A percentile compares a stretch with the other conserved stretches of the same genome.
These are phyloP conservation scores for Nothophytophthora sp. DNA, from an alignment of 352 stramenopile species.

Conservation along the genomic window DNA sequence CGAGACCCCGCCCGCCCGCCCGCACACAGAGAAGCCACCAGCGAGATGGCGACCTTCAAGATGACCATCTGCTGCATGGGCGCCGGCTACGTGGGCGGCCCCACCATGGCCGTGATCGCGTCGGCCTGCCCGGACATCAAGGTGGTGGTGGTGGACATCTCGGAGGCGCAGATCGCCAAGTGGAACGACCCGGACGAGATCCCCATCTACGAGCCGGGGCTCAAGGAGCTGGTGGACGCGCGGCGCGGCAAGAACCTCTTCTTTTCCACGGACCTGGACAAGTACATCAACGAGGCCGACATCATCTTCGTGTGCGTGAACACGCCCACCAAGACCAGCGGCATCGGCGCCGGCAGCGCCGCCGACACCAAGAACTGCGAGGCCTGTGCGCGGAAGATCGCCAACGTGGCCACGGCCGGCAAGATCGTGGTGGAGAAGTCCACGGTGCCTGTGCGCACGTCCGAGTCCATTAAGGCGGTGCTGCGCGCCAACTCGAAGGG, in stretches of 20 bases:
- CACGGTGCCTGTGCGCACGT: slow-evolving; percentile 99
- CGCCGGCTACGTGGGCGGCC: slow-evolving; percentile 98
- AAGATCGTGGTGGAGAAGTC: slow-evolving; percentile 99
- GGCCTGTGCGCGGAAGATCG: slow-evolving; percentile 98
- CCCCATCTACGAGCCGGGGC: slow-evolving; percentile 99
- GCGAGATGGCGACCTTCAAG: slow-evolving; percentile 51
- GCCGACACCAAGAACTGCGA: slow-evolving; percentile 99
- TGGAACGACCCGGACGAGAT: slow-evolving; percentile 96
- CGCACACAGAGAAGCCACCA: neutral
- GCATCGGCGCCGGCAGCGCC: slow-evolving; percentile 96
- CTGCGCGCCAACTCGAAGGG: slow-evolving; percentile 94
- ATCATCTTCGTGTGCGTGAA: slow-evolving; percentile 99
- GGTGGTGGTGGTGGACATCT: slow-evolving; percentile 98
- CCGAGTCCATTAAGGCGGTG: slow-evolving; percentile 96
- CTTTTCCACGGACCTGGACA: slow-evolving; percentile 98
- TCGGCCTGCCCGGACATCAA: slow-evolving; percentile 96
- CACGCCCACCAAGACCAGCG: slow-evolving; percentile 98
- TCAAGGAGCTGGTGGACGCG: slow-evolving; percentile 96
- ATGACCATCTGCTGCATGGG: slow-evolving; percentile 97
- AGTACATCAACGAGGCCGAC: slow-evolving; percentile 96
- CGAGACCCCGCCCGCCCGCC: neutral
- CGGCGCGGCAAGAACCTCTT: slow-evolving; percentile 97
- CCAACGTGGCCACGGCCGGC: slow-evolving; percentile 89
- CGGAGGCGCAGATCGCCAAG: slow-evolving; percentile 95
- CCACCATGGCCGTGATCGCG: slow-evolving; percentile 99